Conservation (phyloP, 2,329 filamentous ascomycete species). For the Dendryphion nanum region DNA sequence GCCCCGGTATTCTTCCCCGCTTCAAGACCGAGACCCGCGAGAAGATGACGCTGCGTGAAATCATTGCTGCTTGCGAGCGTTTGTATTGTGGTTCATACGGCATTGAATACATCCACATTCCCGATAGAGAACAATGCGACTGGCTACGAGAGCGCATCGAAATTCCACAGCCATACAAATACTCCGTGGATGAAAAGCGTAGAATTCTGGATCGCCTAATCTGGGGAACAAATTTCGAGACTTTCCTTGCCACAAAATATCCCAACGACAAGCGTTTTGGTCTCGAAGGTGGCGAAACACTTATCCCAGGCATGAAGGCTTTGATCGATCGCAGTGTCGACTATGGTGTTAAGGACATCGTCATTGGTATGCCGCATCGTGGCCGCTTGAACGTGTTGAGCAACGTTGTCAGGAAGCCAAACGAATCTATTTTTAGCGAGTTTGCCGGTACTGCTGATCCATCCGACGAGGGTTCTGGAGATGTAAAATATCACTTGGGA, state of each 20-base stretch:
- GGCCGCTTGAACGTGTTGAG: conserved; percentile 96
- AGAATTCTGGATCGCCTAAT: conserved; percentile 95
- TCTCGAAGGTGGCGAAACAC: conserved; percentile 92
- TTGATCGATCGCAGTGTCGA: conserved; percentile 97
- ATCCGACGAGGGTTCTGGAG: conserved; percentile 92
- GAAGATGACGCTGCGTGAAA: conserved; percentile 96
- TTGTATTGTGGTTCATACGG: conserved; percentile 98
- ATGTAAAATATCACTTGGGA: conserved; percentile 98
- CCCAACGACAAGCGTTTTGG: conserved; percentile 99
- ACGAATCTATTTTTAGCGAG: conserved; percentile 99
- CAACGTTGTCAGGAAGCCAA: conserved; percentile 98
- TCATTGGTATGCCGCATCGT: conserved; percentile 99
- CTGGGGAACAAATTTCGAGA: conserved; percentile 97
- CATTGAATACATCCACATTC: conserved; percentile 98
- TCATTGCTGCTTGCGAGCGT: conserved; percentile 87
- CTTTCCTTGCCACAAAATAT: conserved; percentile 94
- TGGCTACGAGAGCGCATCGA: conserved; percentile 96
- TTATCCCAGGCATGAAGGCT: conserved; percentile 99
- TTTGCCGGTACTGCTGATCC: conserved; percentile 86
- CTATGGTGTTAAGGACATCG: conserved; percentile 97
- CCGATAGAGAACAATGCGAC: conserved; percentile 95
- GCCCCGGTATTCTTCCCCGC: conserved; percentile 89
- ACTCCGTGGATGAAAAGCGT: conserved; percentile 97
- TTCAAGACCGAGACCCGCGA: conserved; percentile 86
- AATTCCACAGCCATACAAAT: conserved; percentile 92